Conservation (phyloP, 331 rosid species). For the Spiraea crenata region DNA sequence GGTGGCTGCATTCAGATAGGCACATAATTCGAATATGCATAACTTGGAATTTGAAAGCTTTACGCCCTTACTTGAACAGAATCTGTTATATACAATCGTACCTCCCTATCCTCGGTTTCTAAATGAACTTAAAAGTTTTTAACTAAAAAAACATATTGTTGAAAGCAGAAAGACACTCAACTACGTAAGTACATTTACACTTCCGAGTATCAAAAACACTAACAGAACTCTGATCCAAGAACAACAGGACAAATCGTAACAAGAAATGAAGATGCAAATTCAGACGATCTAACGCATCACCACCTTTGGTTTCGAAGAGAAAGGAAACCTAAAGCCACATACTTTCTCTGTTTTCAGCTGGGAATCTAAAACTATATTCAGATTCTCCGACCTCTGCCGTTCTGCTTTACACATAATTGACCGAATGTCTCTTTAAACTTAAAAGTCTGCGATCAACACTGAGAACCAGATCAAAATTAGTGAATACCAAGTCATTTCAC, state of each 20-base stretch:
- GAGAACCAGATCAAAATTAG: neutral
- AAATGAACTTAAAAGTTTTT: neutral
- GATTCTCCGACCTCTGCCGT: constrained; percentile 5
- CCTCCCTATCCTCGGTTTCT: too few species aligned
- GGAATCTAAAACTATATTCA: neutral
- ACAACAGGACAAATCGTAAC: neutral
- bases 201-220: neutral
- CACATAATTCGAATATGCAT: constrained; percentile 4
- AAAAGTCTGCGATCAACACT: neutral
- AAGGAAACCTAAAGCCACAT: neutral
- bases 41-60: neutral
- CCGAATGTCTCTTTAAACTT: neutral
- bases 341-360: neutral
- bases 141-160: neutral
- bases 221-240: neutral
- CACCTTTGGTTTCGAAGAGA: neutral
- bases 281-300: neutral
- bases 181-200: neutral
- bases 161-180: neutral
- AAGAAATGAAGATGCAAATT: neutral
- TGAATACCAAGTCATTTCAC: neutral
- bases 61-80: too few species aligned
- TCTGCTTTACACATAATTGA: neutral
- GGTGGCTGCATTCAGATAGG: neutral
- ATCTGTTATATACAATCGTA: too few species aligned